These are phyloP conservation scores for Cnidoscolus chayamansa DNA, from an alignment of 441 rosid genomes.

Conservation along the genomic window DNA sequence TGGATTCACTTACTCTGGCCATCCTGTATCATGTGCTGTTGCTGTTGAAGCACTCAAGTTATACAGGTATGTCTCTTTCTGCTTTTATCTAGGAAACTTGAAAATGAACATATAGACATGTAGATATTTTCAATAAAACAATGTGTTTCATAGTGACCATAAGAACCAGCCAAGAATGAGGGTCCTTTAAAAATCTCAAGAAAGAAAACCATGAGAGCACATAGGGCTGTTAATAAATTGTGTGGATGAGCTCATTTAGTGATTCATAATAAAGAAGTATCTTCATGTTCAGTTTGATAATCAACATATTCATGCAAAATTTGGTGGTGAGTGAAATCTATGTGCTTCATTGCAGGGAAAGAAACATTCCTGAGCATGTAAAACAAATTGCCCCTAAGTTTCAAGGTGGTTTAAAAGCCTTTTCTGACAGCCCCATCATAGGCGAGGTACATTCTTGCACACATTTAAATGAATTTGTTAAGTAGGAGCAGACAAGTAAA, in stretches of 20 bases:
- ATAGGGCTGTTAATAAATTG: neutral
- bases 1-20: constrained; percentile 97
- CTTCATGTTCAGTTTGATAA: neutral
- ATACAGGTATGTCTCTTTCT: constrained; percentile 55
- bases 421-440: constrained; percentile 68
- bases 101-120: neutral
- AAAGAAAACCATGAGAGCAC: neutral
- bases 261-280: constrained; percentile 1
- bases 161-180: neutral
- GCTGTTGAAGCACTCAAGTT: constrained; percentile 79
- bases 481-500: neutral
- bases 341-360: constrained; percentile 52
- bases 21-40: constrained; percentile 90
- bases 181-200: neutral
- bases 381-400: constrained; percentile 54
- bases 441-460: constrained; percentile 62
- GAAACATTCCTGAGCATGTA: constrained; percentile 60
- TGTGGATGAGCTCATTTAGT: neutral
- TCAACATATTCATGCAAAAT: neutral
- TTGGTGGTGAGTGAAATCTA: neutral
- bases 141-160: neutral
- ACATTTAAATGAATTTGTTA: constrained; percentile 2
- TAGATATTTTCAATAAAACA: neutral
- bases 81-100: constrained; percentile 3
- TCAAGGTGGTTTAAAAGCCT: constrained; percentile 88